phyloP scores from a whole-genome alignment of 371 early-diverging fungal species.

The Umbelopsis sp. region DNA sequence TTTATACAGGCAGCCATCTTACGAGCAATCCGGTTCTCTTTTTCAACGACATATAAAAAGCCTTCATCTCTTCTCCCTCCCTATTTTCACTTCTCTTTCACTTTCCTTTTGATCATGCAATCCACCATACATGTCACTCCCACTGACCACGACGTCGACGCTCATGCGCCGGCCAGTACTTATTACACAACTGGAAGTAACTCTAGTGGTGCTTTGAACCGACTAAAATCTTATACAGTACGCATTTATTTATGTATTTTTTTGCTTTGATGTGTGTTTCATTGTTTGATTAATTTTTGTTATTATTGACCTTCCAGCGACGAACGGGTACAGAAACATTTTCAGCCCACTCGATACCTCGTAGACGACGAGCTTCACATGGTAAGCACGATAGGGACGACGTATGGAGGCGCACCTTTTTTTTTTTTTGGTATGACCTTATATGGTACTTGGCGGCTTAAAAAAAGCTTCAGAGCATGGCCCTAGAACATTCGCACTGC shows the following conservation, averaged over 20 bases:
- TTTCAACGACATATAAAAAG: not conserved
- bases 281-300: conserved; percentile 16
- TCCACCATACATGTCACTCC: conserved; percentile 31
- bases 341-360: conserved; percentile 18
- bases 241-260: not conserved
- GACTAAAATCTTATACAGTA: conserved; percentile 32
- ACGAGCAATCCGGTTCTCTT: conserved; percentile 9
- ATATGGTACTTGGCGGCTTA: conserved; percentile 7
- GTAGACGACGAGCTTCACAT: conserved; percentile 45
- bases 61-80: conserved; percentile 15
- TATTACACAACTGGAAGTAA: conserved; percentile 38
- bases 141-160: conserved; percentile 33
- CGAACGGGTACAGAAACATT: conserved; percentile 9
- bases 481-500: not conserved
- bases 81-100: conserved; percentile 17
- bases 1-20: not conserved
- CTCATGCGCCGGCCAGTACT: conserved; percentile 36
- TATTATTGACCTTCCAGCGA: conserved; percentile 15
- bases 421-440: not conserved
- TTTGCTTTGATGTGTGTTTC: not conserved
- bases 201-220: conserved; percentile 30
- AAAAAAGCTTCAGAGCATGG: not conserved
- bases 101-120: conserved; percentile 24
- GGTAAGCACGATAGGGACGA: conserved; percentile 27
- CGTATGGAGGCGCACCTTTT: not conserved